Percentiles rank a stretch among this genome's conserved stretches.
Evolutionary conservation across 208 protist genomes (phyloP).

Genomic region (Phytomonas serpens): DNA sequence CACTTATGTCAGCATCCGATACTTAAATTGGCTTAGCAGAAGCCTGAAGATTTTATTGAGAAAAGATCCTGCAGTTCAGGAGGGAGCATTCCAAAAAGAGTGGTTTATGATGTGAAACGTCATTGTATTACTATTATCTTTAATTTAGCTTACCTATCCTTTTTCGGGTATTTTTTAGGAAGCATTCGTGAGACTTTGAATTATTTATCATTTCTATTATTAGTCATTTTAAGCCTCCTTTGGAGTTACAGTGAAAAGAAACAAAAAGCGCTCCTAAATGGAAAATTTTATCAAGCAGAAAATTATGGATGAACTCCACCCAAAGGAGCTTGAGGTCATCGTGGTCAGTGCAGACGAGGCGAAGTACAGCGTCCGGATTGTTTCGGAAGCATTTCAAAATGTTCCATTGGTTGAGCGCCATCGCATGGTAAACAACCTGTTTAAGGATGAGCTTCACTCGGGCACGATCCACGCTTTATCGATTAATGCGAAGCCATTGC

Average conservation of each 20-base stretch:
- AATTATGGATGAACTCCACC: slow-evolving; percentile 17
- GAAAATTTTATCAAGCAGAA: not conserved
- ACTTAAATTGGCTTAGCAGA: not conserved
- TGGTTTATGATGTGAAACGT: not conserved
- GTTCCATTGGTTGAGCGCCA: slow-evolving; percentile 59
- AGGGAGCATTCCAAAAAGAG: not conserved
- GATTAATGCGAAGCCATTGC: slow-evolving; percentile 16
- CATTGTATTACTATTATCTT: not conserved
- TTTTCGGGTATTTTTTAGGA: not conserved
- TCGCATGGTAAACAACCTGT: slow-evolving; percentile 67
- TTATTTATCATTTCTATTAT: not conserved
- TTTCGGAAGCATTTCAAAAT: slow-evolving; percentile 42
- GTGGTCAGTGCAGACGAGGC: slow-evolving; percentile 35
- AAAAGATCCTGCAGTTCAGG: not conserved
- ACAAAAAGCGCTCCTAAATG: not conserved
- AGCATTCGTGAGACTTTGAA: not conserved
- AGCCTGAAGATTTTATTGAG: not conserved
- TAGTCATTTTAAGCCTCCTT: not conserved
- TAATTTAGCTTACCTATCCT: not conserved
- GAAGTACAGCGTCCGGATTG: slow-evolving; percentile 60
- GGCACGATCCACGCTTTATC: slow-evolving; percentile 64
- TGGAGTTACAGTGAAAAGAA: not conserved
- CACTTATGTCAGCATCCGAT: not conserved
- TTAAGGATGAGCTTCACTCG: slow-evolving; percentile 57
- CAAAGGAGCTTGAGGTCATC: slow-evolving; percentile 33